Percentiles rank a stretch among this genome's conserved stretches.
phyloP scores from a whole-genome alignment of 1,284 basidiomycete genomes.

The Ustilago loliicola region DNA sequence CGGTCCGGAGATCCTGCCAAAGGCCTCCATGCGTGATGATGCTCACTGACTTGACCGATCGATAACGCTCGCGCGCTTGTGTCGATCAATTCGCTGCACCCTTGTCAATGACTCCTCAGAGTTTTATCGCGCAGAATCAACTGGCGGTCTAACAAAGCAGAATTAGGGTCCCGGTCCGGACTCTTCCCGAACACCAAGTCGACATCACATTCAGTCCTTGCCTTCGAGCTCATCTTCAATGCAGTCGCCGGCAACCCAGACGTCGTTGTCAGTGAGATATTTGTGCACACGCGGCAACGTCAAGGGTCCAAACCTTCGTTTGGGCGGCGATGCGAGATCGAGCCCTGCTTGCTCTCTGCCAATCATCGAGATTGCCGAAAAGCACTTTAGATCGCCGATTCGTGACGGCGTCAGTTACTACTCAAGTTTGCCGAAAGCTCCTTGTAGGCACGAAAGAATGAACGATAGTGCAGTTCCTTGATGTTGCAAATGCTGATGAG shows the following conservation, averaged over 20 bases:
- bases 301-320: background rate
- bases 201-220: background rate
- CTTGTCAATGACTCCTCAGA: background rate
- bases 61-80: conserved; percentile 11
- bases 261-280: background rate
- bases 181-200: background rate
- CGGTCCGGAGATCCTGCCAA: conserved; percentile 33
- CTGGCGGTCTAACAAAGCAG: conserved; percentile 16
- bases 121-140: background rate
- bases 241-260: background rate
- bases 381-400: conserved; percentile 3
- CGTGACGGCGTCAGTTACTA: background rate
- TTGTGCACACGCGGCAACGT: background rate
- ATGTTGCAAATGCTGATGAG: conserved; percentile 5
- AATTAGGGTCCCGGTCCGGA: background rate
- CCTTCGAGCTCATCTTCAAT: background rate
- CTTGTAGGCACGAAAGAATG: background rate
- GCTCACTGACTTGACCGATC: conserved; percentile 19
- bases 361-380: conserved; percentile 3
- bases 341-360: background rate
- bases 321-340: background rate
- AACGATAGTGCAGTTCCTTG: background rate
- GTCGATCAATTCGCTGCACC: conserved; percentile 7
- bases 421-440: background rate
- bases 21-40: conserved; percentile 15